Evolutionary conservation across 2,329 filamentous ascomycete genomes (phyloP).

Genomic region (Endocalyx cinctus): DNA sequence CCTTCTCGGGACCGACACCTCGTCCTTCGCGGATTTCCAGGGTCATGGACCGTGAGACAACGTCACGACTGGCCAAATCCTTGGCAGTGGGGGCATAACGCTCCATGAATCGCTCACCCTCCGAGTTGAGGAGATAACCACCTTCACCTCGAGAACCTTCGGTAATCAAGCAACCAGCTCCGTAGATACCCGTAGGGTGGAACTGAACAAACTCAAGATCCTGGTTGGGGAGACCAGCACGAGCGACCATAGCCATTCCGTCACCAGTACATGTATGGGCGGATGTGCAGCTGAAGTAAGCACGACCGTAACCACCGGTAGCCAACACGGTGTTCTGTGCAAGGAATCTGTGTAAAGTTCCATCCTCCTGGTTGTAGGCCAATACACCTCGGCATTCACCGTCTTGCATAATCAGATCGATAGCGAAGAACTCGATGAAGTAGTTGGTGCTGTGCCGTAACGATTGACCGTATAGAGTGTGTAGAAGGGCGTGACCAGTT

Average conservation of each 20-base stretch:
- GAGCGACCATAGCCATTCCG: constrained; percentile 98
- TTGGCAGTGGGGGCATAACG: constrained; percentile 96
- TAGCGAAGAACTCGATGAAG: constrained; percentile 98
- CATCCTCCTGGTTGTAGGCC: constrained; percentile 98
- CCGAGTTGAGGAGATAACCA: constrained; percentile 93
- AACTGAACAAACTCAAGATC: constrained; percentile 99
- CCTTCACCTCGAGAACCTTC: constrained; percentile 97
- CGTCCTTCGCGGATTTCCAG: constrained; percentile 96
- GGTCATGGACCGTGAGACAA: constrained; percentile 96
- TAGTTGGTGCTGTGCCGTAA: constrained; percentile 98
- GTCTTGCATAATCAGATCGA: constrained; percentile 96
- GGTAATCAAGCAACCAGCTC: constrained; percentile 94
- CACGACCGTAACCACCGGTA: constrained; percentile 94
- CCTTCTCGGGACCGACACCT: constrained; percentile 94
- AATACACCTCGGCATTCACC: constrained; percentile 95
- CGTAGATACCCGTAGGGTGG: constrained; percentile 98
- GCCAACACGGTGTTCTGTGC: constrained; percentile 95
- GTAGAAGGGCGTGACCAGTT: constrained; percentile 94
- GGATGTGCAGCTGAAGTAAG: constrained; percentile 97
- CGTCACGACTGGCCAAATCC: constrained; percentile 93
- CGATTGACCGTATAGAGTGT: constrained; percentile 97
- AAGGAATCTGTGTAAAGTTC: constrained; percentile 93
- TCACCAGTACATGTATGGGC: constrained; percentile 98
- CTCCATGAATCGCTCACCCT: constrained; percentile 99
- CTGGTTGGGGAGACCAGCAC: constrained; percentile 96